phyloP scores from a whole-genome alignment of 2,329 filamentous ascomycete genomes.

The Neonectria magnoliae region DNA sequence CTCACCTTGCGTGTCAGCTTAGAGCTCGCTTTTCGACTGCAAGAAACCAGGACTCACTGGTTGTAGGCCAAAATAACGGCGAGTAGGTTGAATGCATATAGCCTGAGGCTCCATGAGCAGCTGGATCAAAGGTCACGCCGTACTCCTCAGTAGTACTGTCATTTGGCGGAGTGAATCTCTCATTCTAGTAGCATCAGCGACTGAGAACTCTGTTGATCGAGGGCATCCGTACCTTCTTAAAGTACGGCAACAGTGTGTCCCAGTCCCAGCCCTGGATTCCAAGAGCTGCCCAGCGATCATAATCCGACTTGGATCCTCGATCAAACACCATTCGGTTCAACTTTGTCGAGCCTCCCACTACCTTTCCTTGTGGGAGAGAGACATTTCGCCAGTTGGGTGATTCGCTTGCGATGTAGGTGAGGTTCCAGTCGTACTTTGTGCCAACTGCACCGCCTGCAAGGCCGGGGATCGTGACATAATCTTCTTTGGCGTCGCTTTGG shows the following conservation, averaged over 20 bases:
- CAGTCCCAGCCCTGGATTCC: slow-evolving; percentile 56
- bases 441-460: slow-evolving; percentile 36
- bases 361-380: slow-evolving; percentile 40
- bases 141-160: slow-evolving; percentile 28
- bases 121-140: slow-evolving; percentile 25
- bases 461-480: slow-evolving; percentile 34
- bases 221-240: slow-evolving; percentile 49
- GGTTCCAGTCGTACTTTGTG: slow-evolving; percentile 39
- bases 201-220: background rate
- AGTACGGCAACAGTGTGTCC: slow-evolving; percentile 53
- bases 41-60: no score
- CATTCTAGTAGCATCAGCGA: slow-evolving; percentile 20
- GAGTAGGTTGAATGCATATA: slow-evolving; percentile 34
- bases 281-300: slow-evolving; percentile 57
- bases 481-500: slow-evolving; percentile 33
- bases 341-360: slow-evolving; percentile 53
- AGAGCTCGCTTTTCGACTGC: no score
- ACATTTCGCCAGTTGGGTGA: slow-evolving; percentile 29
- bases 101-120: slow-evolving; percentile 27
- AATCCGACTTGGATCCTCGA: slow-evolving; percentile 51
- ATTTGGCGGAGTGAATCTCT: slow-evolving; percentile 27
- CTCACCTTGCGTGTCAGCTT: slow-evolving; percentile 4
- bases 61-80: slow-evolving; percentile 39
- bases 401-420: slow-evolving; percentile 22
- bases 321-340: slow-evolving; percentile 54